These are phyloP conservation scores for Musa troglodytarum DNA, from an alignment of 176 grass and related monocot species.

Conservation along the genomic window DNA sequence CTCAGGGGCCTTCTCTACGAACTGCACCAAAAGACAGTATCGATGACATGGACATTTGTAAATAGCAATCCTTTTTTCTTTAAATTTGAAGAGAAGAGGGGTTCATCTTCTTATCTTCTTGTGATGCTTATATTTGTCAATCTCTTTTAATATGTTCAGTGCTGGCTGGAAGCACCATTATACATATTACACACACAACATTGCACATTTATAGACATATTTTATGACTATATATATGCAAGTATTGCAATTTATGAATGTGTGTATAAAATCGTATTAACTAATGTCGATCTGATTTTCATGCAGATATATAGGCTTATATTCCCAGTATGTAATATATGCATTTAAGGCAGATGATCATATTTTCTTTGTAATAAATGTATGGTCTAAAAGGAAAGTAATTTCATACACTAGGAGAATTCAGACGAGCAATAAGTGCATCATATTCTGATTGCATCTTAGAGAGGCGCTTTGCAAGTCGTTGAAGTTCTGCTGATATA, in stretches of 20 bases:
- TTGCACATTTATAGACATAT: too few relatives aligned
- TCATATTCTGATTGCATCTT: conserved; percentile 96
- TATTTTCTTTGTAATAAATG: neutral
- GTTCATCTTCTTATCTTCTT: too few relatives aligned
- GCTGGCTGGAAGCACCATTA: neutral
- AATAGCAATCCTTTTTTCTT: neutral
- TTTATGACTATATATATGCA: too few relatives aligned
- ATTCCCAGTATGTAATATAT: too few relatives aligned
- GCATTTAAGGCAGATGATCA: too few relatives aligned
- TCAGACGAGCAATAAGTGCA: conserved; percentile 61
- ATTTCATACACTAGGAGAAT: conserved; percentile 49
- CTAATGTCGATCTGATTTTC: too few relatives aligned
- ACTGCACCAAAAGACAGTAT: conserved; percentile 35
- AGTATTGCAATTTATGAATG: too few relatives aligned
- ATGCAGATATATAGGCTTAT: too few relatives aligned
- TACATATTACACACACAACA: neutral
- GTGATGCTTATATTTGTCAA: too few relatives aligned
- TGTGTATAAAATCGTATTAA: too few relatives aligned
- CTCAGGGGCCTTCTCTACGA: conserved; percentile 79
- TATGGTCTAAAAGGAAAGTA: conserved; percentile 4
- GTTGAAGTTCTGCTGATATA: conserved; percentile 70
- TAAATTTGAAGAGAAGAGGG: too few relatives aligned
- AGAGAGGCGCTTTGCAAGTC: conserved; percentile 73
- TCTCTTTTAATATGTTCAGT: too few relatives aligned
- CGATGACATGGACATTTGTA: neutral